These are phyloP conservation scores for Thielaviopsis euricoi DNA, from an alignment of 2,329 filamentous ascomycete genomes.

Conservation along the genomic window DNA sequence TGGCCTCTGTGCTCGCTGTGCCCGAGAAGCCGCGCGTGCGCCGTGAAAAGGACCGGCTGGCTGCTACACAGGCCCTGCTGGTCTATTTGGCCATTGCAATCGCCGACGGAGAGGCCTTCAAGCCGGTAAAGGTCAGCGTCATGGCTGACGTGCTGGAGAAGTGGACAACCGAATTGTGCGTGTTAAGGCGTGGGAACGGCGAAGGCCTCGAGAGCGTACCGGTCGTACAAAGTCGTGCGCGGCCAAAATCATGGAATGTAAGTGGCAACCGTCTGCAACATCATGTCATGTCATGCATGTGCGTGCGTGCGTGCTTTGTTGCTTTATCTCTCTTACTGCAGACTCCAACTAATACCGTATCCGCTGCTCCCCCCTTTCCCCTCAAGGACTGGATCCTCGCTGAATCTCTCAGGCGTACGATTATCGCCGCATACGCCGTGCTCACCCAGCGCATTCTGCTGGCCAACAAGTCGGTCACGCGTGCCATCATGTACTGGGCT, in stretches of 20 bases:
- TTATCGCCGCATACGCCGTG: conserved; percentile 1
- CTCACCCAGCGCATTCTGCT: not conserved
- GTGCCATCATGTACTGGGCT: conserved; percentile 1
- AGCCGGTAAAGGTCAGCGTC: conserved; percentile 14
- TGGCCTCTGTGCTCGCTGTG: not conserved
- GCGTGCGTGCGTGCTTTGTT: too few species aligned
- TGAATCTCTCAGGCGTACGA: conserved; percentile 3
- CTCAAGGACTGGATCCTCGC: conserved; percentile 5
- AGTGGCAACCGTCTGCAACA: not conserved
- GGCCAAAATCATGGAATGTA: conserved; percentile 3
- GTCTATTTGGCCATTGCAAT: conserved; percentile 33
- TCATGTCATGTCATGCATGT: too few species aligned
- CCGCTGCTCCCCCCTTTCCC: too few species aligned
- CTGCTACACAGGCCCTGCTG: conserved; percentile 30
- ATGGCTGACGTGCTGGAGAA: conserved; percentile 1
- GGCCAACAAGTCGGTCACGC: not conserved
- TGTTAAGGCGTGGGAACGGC: not conserved
- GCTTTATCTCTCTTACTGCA: too few species aligned
- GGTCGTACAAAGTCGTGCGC: not conserved
- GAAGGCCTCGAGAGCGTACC: not conserved
- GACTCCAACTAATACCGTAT: not conserved
- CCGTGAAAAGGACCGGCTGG: conserved; percentile 19
- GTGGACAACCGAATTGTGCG: not conserved
- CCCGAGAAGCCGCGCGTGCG: not conserved
- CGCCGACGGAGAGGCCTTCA: conserved; percentile 32